Conservation (phyloP, 352 stramenopile genomes). For the Saprolegnia diclina region DNA sequence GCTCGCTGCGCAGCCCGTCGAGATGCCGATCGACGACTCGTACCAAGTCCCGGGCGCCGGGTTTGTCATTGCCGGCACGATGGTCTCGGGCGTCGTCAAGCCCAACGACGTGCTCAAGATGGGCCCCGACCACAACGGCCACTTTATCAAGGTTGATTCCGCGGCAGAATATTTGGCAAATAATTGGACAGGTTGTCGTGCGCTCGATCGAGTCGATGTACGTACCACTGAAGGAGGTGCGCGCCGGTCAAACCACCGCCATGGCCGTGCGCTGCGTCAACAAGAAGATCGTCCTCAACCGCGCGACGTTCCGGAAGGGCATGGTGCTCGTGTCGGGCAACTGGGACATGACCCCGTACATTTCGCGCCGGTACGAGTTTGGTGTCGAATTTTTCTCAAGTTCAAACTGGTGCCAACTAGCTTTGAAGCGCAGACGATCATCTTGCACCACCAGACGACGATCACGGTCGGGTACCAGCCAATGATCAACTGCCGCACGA, state of each 20-base stretch:
- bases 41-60: slow-evolving; percentile 92
- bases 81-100: slow-evolving; percentile 88
- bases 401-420: slow-evolving; percentile 20
- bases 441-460: slow-evolving; percentile 94
- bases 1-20: slow-evolving; percentile 32
- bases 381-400: slow-evolving; percentile 1
- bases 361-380: slow-evolving; percentile 40
- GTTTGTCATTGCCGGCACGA: slow-evolving; percentile 90
- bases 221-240: slow-evolving; percentile 82
- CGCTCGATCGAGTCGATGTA: slow-evolving; percentile 89
- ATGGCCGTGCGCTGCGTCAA: slow-evolving; percentile 84
- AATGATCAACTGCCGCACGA: slow-evolving; percentile 91
- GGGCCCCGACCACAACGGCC: slow-evolving; percentile 84
- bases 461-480: slow-evolving; percentile 91
- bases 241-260: slow-evolving; percentile 78
- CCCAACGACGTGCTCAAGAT: slow-evolving; percentile 85
- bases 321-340: slow-evolving; percentile 87
- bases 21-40: slow-evolving; percentile 86
- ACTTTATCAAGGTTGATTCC: slow-evolving; percentile 74
- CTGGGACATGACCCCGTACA: slow-evolving; percentile 67
- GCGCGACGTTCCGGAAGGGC: slow-evolving; percentile 86
- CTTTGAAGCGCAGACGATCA: slow-evolving; percentile 91
- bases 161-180: background rate
- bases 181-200: slow-evolving; percentile 39
- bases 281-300: slow-evolving; percentile 79